Base-by-base conservation (phyloP, 768 basidiomycete species). In the Brasilioporus rufonigricans region DNA sequence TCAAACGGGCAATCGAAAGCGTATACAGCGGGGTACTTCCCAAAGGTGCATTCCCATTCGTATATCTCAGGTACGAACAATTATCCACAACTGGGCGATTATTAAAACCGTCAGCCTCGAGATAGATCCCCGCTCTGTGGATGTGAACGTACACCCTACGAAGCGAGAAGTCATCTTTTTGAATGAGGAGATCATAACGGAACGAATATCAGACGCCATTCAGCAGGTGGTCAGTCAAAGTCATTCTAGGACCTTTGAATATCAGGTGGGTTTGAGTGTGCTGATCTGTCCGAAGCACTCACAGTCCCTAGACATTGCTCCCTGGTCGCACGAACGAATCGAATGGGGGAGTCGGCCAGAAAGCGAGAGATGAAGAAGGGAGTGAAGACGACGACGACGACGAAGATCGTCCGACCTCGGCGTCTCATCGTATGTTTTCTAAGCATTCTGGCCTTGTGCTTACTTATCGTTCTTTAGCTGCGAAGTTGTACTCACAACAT, bases 121-220 rank as follows among this genome's bases (percentile, higher is more conserved):
- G 39, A 86, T 98, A 61, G 87, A 93, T 57, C 93, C 94, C 0
- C 80, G 84, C 29, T 85, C 89, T 24, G 88, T 99, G 18, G 97
- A 99, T 62, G 95, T 98, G 50, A 99, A 99, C 63, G 93, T 98
- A 9, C 95, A 98, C 67, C 97, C 96, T 0, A 98, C 97, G 2
- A 99, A 99, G 69, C 88, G 90, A 43, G 95, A 98, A 68, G 93
- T 98, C 1, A 91, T 93, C 61, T 98, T 98, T 64, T 70, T 98
- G 46, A 84, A 97, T 57, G 93, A 98, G 68, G 96, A 98, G 49
- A 76, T 73, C 14, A 91, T 98, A 63, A 86, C 86, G 7, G 85
- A 91, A 59, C 76, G 76, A 9, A 84, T 98, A 43, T 83, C 87
- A 14, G 84, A 89, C 63, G 78, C 77, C 1, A 76, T 98, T 3